Conservation (phyloP, 2,329 filamentous ascomycete species). For the Aspergillus persii region DNA sequence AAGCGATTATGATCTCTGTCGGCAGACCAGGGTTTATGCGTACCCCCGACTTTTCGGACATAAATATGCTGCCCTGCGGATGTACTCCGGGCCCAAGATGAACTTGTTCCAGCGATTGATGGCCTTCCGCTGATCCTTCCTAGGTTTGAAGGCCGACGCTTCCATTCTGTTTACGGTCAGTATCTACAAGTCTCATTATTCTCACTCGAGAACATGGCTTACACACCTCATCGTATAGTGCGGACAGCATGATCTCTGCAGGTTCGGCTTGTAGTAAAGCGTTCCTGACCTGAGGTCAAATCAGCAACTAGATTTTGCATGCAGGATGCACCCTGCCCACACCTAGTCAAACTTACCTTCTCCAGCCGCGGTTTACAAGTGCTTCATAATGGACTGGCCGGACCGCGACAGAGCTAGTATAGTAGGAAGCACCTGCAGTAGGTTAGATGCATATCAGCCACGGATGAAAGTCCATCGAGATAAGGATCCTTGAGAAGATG, state of each 20-base stretch:
- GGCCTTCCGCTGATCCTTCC: constrained; percentile 47
- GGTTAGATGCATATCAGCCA: constrained; percentile 12
- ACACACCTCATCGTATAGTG: constrained; percentile 61
- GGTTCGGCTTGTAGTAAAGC: constrained; percentile 54
- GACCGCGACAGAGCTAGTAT: constrained; percentile 45
- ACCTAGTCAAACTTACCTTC: constrained; percentile 35
- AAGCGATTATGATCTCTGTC: background rate
- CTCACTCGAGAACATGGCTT: background rate
- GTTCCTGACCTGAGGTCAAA: constrained; percentile 42
- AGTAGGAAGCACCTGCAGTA: constrained; percentile 45
- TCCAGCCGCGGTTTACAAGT: constrained; percentile 50
- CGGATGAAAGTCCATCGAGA: background rate
- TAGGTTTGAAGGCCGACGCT: constrained; percentile 42
- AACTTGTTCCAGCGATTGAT: constrained; percentile 50
- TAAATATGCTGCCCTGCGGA: constrained; percentile 44
- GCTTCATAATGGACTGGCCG: constrained; percentile 47
- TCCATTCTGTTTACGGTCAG: constrained; percentile 34
- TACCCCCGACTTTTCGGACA: constrained; percentile 47
- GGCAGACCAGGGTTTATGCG: constrained; percentile 13
- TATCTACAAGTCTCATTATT: background rate
- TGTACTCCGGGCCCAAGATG: constrained; percentile 48
- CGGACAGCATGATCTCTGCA: constrained; percentile 79
- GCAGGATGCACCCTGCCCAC: background rate
- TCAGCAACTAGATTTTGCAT: constrained; percentile 4
- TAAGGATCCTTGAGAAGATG: background rate